These are phyloP conservation scores for Colletotrichum musae DNA, from an alignment of 2,329 filamentous ascomycete genomes.

Conservation along the genomic window DNA sequence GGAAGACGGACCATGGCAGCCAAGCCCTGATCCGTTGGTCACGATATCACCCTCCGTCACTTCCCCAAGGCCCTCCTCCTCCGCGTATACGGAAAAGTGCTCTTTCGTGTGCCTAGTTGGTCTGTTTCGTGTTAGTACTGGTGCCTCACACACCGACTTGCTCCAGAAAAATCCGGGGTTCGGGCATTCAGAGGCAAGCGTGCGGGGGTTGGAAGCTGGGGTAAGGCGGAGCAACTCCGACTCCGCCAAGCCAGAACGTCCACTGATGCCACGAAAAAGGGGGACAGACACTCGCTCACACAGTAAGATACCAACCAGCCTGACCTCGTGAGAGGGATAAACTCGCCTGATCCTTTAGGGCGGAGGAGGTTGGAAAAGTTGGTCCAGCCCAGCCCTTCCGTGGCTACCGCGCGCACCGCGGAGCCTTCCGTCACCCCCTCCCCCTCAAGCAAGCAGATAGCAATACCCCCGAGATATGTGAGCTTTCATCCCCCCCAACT, in stretches of 20 bases:
- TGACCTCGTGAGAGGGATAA: no score
- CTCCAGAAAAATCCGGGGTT: constrained; percentile 31
- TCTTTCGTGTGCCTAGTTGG: no score
- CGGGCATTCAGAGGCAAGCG: constrained; percentile 2
- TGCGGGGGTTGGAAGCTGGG: constrained; percentile 31
- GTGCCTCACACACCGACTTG: constrained; percentile 7
- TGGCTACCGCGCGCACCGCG: no score
- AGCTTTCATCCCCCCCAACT: neutral
- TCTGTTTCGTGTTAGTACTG: no score
- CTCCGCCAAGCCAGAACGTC: neutral
- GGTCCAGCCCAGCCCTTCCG: no score
- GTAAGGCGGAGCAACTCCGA: constrained; percentile 34
- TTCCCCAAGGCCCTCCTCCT: no score
- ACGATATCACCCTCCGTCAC: no score
- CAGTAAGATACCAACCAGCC: neutral
- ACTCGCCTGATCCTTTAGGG: no score
- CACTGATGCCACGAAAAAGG: neutral
- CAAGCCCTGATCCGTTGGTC: neutral
- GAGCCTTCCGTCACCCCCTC: no score
- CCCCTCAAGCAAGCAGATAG: neutral
- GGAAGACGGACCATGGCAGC: neutral
- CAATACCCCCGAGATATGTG: neutral
- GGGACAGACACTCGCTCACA: neutral
- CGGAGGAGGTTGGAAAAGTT: no score
- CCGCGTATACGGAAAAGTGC: constrained; percentile 22